A percentile compares a stretch with the other conserved stretches of the same genome.
These are phyloP conservation scores for Kodamaea alishanica DNA, from an alignment of 1,139 yeast genomes.

Conservation along the genomic window DNA sequence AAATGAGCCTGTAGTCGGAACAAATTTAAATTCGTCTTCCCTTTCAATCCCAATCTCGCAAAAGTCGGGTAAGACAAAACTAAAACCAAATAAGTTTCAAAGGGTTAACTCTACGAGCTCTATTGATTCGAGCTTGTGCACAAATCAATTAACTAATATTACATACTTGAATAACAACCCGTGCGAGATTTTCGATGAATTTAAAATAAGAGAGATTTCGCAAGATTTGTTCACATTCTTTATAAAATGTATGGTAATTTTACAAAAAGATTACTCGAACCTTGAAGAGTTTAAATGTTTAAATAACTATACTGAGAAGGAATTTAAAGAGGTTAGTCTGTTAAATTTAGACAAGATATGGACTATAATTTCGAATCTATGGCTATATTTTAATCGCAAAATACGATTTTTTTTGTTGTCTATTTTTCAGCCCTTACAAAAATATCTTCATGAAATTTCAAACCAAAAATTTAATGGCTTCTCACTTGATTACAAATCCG, in stretches of 20 bases:
- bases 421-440: conserved; percentile 31
- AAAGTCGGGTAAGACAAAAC: conserved; percentile 9
- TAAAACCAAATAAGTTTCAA: conserved; percentile 8
- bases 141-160: conserved; percentile 1
- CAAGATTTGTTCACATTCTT: conserved; percentile 30
- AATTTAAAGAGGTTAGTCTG: conserved; percentile 1
- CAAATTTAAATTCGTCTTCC: not conserved
- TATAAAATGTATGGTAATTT: conserved; percentile 21
- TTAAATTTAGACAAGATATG: conserved; percentile 7
- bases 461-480: conserved; percentile 9
- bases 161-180: not conserved
- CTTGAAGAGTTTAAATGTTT: not conserved
- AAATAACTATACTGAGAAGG: not conserved
- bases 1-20: not conserved
- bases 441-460: conserved; percentile 18
- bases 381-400: conserved; percentile 34
- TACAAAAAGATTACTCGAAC: conserved; percentile 21
- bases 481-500: conserved; percentile 1
- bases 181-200: conserved; percentile 26
- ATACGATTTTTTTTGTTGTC: conserved; percentile 28
- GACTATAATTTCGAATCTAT: conserved; percentile 14
- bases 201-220: conserved; percentile 28
- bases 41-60: not conserved
- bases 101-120: conserved; percentile 8
- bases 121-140: conserved; percentile 1